Conservation (phyloP, 306 rosid species). For the Vigna reflexopilosa region DNA sequence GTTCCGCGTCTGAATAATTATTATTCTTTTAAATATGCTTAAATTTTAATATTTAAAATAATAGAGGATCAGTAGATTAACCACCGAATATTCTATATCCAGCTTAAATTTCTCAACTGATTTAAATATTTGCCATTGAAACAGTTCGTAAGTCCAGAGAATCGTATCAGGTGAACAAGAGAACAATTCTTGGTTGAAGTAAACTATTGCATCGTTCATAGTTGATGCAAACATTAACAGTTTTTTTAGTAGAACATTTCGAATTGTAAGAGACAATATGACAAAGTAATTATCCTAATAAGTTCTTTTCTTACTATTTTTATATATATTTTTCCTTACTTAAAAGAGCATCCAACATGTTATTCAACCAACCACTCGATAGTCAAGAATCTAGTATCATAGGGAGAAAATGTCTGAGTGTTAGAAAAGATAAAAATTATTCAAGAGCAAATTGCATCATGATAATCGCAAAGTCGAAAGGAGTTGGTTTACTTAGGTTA, state of each 20-base stretch:
- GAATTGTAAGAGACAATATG: background rate
- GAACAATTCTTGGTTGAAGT: background rate
- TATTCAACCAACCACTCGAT: background rate
- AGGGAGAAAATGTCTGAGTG: background rate
- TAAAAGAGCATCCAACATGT: background rate
- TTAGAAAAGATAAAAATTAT: background rate
- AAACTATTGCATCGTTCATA: background rate
- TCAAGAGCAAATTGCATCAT: background rate
- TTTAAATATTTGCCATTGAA: background rate
- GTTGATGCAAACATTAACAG: background rate
- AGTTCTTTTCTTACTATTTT: background rate
- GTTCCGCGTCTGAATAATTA: background rate
- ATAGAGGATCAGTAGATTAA: background rate
- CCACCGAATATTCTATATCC: slow-evolving; percentile 20
- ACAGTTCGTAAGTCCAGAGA: background rate
- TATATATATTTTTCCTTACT: background rate
- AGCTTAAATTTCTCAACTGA: background rate
- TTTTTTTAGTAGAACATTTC: background rate
- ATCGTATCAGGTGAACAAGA: background rate
- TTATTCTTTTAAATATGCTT: background rate
- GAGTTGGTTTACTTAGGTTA: background rate
- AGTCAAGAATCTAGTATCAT: background rate
- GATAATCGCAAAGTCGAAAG: background rate
- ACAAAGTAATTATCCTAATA: background rate
- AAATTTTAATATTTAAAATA: background rate